Evolutionary conservation across 805 yeast species (phyloP).

Genomic region (Wickerhamomyces pijperi): DNA sequence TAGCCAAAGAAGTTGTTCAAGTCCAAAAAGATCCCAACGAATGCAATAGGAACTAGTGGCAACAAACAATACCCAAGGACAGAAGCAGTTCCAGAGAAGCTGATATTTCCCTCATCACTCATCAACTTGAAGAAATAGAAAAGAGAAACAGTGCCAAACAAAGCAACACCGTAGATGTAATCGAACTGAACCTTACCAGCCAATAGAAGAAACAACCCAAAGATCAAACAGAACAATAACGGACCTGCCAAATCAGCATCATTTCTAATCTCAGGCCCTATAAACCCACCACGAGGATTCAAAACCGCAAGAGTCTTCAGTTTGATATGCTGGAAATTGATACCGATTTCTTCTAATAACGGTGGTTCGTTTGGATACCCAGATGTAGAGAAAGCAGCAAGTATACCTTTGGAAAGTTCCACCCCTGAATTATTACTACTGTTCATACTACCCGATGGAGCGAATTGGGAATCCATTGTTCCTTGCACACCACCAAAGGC

Average conservation of each 20-base stretch:
- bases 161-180: conserved; percentile 90
- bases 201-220: conserved; percentile 71
- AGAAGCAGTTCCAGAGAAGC: conserved; percentile 66
- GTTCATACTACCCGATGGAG: conserved; percentile 14
- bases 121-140: conserved; percentile 80
- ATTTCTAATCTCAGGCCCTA: conserved; percentile 66
- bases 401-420: conserved; percentile 56
- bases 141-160: conserved; percentile 78
- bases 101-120: conserved; percentile 50
- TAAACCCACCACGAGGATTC: conserved; percentile 49
- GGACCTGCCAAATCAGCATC: conserved; percentile 97
- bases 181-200: conserved; percentile 96
- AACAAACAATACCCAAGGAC: conserved; percentile 89
- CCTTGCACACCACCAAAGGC: conserved; percentile 20
- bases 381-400: conserved; percentile 86
- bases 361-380: conserved; percentile 97
- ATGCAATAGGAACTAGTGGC: conserved; percentile 71
- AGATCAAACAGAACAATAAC: conserved; percentile 71
- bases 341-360: conserved; percentile 82
- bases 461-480: conserved; percentile 22
- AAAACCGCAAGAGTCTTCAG: conserved; percentile 79
- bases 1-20: conserved; percentile 74
- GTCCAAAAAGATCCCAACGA: conserved; percentile 49
- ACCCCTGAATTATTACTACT: conserved; percentile 15
- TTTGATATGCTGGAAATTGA: conserved; percentile 80